phyloP scores from a whole-genome alignment of 768 basidiomycete species.

The Clitopilus hobsonii region DNA sequence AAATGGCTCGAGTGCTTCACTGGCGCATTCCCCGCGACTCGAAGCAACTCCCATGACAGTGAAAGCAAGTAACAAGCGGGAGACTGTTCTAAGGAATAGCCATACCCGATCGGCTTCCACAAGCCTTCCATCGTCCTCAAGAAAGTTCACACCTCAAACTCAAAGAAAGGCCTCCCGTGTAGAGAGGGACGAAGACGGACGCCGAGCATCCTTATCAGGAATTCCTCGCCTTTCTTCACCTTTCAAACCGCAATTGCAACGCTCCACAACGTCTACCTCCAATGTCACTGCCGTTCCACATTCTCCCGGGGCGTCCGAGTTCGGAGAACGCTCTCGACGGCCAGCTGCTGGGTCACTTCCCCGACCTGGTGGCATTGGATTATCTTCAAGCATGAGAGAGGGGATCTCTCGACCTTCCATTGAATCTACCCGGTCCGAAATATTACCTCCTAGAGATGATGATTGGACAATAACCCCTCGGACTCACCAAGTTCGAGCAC shows the following conservation, averaged over 20 bases:
- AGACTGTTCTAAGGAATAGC: neutral
- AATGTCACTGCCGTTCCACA: neutral
- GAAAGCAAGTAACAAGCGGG: neutral
- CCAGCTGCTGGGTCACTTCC: neutral
- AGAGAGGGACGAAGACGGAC: neutral
- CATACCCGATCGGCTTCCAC: neutral
- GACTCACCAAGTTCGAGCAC: neutral
- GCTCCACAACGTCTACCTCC: neutral
- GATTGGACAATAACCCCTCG: neutral
- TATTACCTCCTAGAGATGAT: neutral
- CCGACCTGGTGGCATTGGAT: neutral
- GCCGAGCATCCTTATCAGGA: neutral
- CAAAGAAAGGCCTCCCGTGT: neutral
- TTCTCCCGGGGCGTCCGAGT: neutral
- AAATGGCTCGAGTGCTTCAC: neutral
- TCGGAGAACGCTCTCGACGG: neutral
- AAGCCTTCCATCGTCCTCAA: neutral
- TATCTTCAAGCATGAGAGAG: neutral
- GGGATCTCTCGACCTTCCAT: neutral
- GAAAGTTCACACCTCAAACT: neutral
- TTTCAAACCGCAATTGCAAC: neutral
- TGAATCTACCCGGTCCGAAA: neutral
- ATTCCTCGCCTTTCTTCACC: slow-evolving; percentile 1
- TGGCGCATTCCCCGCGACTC: neutral
- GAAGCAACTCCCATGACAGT: neutral